These are phyloP conservation scores for Euclidium syriacum DNA, from an alignment of 345 rosid genomes.

Conservation along the genomic window DNA sequence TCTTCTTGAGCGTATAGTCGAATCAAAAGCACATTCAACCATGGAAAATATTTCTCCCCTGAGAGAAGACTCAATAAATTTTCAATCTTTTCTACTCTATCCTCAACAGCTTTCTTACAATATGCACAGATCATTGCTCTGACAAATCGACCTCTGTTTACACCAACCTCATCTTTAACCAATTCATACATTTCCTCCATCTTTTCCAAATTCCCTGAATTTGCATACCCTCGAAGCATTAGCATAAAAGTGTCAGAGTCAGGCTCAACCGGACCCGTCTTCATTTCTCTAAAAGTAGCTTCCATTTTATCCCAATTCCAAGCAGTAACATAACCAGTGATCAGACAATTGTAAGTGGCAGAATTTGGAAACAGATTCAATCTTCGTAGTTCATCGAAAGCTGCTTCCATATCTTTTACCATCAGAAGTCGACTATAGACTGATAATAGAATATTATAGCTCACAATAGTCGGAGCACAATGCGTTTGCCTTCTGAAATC, in stretches of 20 bases:
- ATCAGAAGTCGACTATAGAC: slow-evolving; percentile 61
- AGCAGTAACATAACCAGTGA: slow-evolving; percentile 71
- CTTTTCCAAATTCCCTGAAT: slow-evolving; percentile 52
- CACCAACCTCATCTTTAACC: slow-evolving; percentile 44
- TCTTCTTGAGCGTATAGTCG: slow-evolving; percentile 65
- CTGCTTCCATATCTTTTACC: slow-evolving; percentile 67
- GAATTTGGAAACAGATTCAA: slow-evolving; percentile 42
- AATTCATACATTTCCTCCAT: slow-evolving; percentile 66
- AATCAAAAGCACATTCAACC: slow-evolving; percentile 84
- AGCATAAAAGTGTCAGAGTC: slow-evolving; percentile 49
- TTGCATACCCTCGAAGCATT: slow-evolving; percentile 85
- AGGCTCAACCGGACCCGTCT: slow-evolving; percentile 44
- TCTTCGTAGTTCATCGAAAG: slow-evolving; percentile 39
- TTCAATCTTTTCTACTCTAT: slow-evolving; percentile 55
- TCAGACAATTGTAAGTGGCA: slow-evolving; percentile 55
- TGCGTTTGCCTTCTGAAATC: slow-evolving; percentile 47
- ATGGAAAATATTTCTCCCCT: slow-evolving; percentile 54
- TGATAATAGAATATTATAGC: slow-evolving; percentile 75
- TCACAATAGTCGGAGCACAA: slow-evolving; percentile 54
- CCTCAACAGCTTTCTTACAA: slow-evolving; percentile 46
- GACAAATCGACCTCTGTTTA: slow-evolving; percentile 36
- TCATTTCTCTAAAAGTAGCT: slow-evolving; percentile 47
- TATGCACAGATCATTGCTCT: slow-evolving; percentile 87
- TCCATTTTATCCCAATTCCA: slow-evolving; percentile 91
- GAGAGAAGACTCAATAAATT: slow-evolving; percentile 49